A percentile compares a stretch with the other conserved stretches of the same genome.
Evolutionary conservation across 257 asterid genomes (phyloP).

Genomic region (Sherardia arvensis): DNA sequence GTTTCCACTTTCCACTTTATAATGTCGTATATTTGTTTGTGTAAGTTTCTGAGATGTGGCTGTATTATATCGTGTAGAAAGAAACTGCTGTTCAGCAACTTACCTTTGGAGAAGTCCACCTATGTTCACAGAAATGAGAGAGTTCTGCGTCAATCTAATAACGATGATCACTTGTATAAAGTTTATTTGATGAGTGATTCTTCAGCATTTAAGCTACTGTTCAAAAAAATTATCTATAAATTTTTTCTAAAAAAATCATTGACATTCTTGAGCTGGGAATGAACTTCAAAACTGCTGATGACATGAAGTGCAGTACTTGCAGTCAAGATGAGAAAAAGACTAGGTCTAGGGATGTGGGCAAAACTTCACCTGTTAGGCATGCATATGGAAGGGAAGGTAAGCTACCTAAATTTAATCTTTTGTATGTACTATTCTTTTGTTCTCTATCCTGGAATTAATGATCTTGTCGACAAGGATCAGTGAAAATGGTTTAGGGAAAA

Average conservation of each 20-base stretch:
- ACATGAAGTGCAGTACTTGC: constrained; percentile 84
- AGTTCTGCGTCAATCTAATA: constrained; percentile 57
- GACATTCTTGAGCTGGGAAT: constrained; percentile 52
- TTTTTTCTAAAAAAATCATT: not conserved
- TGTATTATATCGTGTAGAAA: constrained; percentile 36
- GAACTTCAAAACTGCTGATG: constrained; percentile 88
- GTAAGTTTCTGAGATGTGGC: constrained; percentile 9
- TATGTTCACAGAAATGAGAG: constrained; percentile 81
- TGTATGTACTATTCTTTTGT: no score
- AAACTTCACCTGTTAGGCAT: constrained; percentile 83
- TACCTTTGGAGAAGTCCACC: constrained; percentile 94
- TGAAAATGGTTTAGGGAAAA: no score
- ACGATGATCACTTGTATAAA: constrained; percentile 81
- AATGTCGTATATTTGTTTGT: no score
- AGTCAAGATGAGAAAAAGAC: constrained; percentile 61
- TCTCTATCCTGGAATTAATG: not conserved
- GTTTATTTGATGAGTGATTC: constrained; percentile 7
- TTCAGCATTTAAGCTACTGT: constrained; percentile 2
- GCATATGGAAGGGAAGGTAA: constrained; percentile 97
- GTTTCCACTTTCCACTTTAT: no score
- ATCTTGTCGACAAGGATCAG: not conserved
- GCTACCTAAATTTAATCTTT: constrained; percentile 1
- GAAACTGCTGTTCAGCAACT: constrained; percentile 65
- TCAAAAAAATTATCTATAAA: not conserved
- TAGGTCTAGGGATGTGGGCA: constrained; percentile 88